Evolutionary conservation across 352 stramenopile genomes (phyloP), one percentile per base, ranked within the genome.

Genomic region (Phytophthora hibernalis): DNA sequence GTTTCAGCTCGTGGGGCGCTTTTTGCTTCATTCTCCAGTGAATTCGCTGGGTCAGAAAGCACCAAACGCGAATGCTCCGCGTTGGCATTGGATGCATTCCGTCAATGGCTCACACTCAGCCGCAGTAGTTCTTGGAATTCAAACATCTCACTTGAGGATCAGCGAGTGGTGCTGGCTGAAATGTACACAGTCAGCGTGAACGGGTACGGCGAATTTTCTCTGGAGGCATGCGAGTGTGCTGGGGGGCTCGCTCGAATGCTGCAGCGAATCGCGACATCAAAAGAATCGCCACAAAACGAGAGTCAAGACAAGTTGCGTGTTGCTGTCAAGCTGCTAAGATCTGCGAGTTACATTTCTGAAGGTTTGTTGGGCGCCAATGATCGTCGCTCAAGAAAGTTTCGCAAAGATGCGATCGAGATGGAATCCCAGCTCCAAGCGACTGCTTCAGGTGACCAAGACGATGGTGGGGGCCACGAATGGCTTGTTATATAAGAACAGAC

Each of bases 141-240:
- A 1, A 62, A 21, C 24, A 44, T 58, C 0, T 67, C 79, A 16
- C 70, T 83, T 1, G 70, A 89, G 8, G 70, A 83, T 13, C 67
- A 76, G 26, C 62, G 63, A 18, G 33, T 62, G 26, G 72, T 90
- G n/a, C 57, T 83, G 0, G 28, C 61, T 10, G 77, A 82, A 55
- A 80, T 91, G 54, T 54, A 87, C 26, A 48, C 65, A 18, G 70
- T 77, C 1, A 76, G 76, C 6, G 64, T 80, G 0, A 72, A 82
- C 15, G 85, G 85, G 3, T 91, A 80, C 42, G 82, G 85, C 9
- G 81, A 91, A 48, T 91, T 87, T 44, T 86, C 81, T 44, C 44
- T 91, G 1, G 81, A 93, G 26, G 72, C 81, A 7, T 81, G 73
- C 13, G 81, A 89, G 28, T 79, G 66, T 16, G 64, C 70, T 4